Base-by-base conservation (phyloP, 2,329 filamentous ascomycete genomes). In the Exutisphaerella laricina region DNA sequence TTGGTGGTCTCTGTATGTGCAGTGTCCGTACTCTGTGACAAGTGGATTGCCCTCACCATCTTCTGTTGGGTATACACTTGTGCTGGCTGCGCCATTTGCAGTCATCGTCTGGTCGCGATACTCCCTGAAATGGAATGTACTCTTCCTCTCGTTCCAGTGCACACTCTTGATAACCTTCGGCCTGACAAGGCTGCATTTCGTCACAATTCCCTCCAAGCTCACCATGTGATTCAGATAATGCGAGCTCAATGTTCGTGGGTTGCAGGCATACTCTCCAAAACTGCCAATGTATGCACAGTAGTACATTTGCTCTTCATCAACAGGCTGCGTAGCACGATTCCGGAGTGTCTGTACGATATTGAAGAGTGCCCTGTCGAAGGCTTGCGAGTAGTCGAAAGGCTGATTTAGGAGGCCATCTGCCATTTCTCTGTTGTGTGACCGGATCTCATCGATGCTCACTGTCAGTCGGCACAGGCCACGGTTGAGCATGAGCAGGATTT, bases 101-200 rank as follows among this genome's bases (percentile, higher is more conserved):
- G 86, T 90, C 90, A 97, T 98, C 2, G 92, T 98, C 71, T 97
- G 90, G 66, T 98, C 92, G 55, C 83, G 79, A 65, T 98, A 98
- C 63, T 92, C 88, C 52, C 88, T 79, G 59, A 86, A 88, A 58
- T 90, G 81, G 56, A 97, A 98, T 29, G 84, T 85, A 51, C 87
- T 78, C 65, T 87, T 88, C 52, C 70, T 79, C 68, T 96, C 89
- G 58, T 88, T 94, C 69, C 89, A 97, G 66, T 98, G 92, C 40
- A 98, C 89, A 67, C 92, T 97, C 70, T 94, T 94, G 49, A 97
- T 83, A n/a, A 98, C 81, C 69, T 98, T 98, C 8, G 92, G 92
- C 43, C 94, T 79, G 50, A 98, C 94, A 14, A 98, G 75, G 17
- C 89, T 96, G 68, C 88, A 94, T 65, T 92, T 85, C 25, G 92